Conservation (phyloP, 257 asterid genomes). For the Plantago ovata region DNA sequence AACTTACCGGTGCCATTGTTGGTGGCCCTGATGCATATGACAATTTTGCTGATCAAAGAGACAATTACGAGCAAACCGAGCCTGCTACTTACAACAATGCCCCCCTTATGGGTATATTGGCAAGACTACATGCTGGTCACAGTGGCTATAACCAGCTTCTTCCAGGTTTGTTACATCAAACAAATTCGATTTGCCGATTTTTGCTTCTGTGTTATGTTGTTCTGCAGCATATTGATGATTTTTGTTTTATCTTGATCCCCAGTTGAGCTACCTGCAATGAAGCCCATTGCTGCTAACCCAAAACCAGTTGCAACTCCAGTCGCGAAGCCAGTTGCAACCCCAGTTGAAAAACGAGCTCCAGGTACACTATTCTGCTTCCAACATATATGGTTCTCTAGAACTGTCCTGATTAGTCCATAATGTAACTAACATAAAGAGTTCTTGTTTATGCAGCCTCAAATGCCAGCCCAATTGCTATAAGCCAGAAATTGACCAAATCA, state of each 20-base stretch:
- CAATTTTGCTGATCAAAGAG: conserved; percentile 41
- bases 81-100: conserved; percentile 49
- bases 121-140: conserved; percentile 34
- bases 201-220: not conserved
- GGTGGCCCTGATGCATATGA: conserved; percentile 54
- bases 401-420: not conserved
- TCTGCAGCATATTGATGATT: not conserved
- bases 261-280: conserved; percentile 32
- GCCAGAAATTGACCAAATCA: conserved; percentile 28
- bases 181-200: not conserved
- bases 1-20: conserved; percentile 44
- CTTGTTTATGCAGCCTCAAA: conserved; percentile 22
- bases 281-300: conserved; percentile 16
- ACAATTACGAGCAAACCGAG: conserved; percentile 38
- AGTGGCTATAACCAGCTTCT: conserved; percentile 37
- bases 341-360: conserved; percentile 17
- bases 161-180: conserved; percentile 23
- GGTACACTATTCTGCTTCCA: conserved; percentile 24
- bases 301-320: conserved; percentile 18
- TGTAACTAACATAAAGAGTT: not conserved
- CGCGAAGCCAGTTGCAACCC: conserved; percentile 12
- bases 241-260: not conserved
- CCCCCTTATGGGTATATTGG: conserved; percentile 43
- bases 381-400: not conserved
- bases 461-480: conserved; percentile 19